A percentile compares a stretch with the other conserved stretches of the same genome.
phyloP scores from a whole-genome alignment of 306 rosid genomes.

The Amphicarpaea edgeworthii region DNA sequence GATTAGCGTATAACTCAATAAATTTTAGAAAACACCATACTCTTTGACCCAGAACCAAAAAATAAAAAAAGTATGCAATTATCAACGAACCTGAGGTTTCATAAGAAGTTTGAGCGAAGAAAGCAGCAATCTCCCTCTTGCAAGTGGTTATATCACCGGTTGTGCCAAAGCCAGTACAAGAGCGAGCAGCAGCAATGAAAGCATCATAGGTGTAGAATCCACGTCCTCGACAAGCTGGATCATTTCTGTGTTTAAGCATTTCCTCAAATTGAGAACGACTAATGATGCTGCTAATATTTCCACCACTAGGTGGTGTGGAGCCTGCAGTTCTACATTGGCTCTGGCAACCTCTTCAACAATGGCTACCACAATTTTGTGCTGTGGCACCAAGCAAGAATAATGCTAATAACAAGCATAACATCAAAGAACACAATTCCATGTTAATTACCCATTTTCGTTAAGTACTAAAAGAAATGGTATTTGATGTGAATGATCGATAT shows the following conservation, averaged over 20 bases:
- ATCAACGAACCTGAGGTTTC: slow-evolving; percentile 8
- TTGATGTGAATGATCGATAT: too few species aligned
- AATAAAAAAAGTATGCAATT: too few species aligned
- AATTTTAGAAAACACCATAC: too few species aligned
- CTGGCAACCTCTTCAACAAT: not conserved
- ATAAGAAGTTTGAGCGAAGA: too few species aligned
- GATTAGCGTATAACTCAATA: too few species aligned
- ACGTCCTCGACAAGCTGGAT: slow-evolving; percentile 45
- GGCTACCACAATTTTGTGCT: not conserved
- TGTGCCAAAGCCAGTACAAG: slow-evolving; percentile 54
- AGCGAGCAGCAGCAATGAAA: slow-evolving; percentile 59
- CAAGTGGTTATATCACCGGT: slow-evolving; percentile 42
- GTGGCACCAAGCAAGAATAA: not conserved
- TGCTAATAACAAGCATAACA: not conserved
- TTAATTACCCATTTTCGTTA: too few species aligned
- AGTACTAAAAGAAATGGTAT: too few species aligned
- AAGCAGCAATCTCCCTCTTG: too few species aligned
- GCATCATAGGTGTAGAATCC: slow-evolving; percentile 63
- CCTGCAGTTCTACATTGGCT: not conserved
- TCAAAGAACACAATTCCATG: not conserved
- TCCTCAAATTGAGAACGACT: slow-evolving; percentile 37
- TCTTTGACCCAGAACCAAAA: too few species aligned
- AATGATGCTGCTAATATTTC: slow-evolving; percentile 46
- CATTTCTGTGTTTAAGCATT: slow-evolving; percentile 62
- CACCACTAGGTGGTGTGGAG: slow-evolving; percentile 13